Percentiles rank a stretch among this genome's conserved stretches.
Conservation (phyloP, 768 basidiomycete species). For the Trichaptum fuscoviolaceum region DNA sequence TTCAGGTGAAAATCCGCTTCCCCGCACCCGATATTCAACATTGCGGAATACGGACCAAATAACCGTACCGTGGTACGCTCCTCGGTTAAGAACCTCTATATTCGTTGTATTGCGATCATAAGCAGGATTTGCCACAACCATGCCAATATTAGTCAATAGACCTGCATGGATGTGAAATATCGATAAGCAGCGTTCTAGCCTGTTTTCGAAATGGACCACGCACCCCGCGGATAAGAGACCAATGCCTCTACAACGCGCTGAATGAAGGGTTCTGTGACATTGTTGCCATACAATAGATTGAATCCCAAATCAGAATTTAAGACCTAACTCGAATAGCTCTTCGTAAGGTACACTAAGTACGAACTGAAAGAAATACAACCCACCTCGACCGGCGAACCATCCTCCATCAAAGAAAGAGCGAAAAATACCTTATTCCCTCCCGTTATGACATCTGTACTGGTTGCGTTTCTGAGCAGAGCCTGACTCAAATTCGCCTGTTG, state of each 20-base stretch:
- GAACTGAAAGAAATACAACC: slow-evolving; percentile 9
- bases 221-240: slow-evolving; percentile 39
- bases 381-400: slow-evolving; percentile 36
- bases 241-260: slow-evolving; percentile 33
- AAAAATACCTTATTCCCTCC: slow-evolving; percentile 30
- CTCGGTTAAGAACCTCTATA: slow-evolving; percentile 30
- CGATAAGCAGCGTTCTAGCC: not conserved
- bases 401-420: slow-evolving; percentile 32
- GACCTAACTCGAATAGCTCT: slow-evolving; percentile 21
- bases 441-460: not conserved
- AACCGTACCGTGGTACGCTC: slow-evolving; percentile 33
- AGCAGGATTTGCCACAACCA: slow-evolving; percentile 42
- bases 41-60: slow-evolving; percentile 22
- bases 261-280: slow-evolving; percentile 31
- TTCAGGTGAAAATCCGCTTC: not conserved
- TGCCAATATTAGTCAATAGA: slow-evolving; percentile 39
- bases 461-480: slow-evolving; percentile 19
- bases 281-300: slow-evolving; percentile 34
- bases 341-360: not conserved
- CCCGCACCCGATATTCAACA: not conserved
- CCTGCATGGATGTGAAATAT: slow-evolving; percentile 18
- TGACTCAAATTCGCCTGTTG: slow-evolving; percentile 27
- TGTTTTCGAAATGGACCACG: slow-evolving; percentile 5
- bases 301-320: slow-evolving; percentile 40
- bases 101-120: slow-evolving; percentile 38